Evolutionary conservation across 2,329 filamentous ascomycete species (phyloP).

Genomic region (Cladosporium sp.): DNA sequence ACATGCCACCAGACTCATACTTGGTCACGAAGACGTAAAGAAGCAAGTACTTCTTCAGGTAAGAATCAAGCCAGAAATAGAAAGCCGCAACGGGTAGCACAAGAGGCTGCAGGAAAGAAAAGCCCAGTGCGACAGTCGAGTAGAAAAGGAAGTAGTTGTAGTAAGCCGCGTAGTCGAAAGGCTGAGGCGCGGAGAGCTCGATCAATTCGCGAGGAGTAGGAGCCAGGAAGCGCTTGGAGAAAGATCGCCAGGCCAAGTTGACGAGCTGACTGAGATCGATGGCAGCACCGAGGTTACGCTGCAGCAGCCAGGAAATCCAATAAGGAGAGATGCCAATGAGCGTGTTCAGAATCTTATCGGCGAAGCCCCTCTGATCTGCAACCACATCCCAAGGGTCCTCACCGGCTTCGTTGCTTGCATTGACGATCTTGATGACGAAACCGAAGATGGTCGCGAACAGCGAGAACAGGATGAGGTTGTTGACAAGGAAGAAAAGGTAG

Average conservation of each 20-base stretch:
- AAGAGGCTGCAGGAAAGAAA: slow-evolving; percentile 79
- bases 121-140: slow-evolving; percentile 80
- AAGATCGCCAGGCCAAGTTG: slow-evolving; percentile 78
- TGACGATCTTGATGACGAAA: slow-evolving; percentile 64
- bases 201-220: slow-evolving; percentile 91
- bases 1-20: slow-evolving; percentile 88
- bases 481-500: slow-evolving; percentile 95
- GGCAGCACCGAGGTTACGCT: slow-evolving; percentile 90
- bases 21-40: slow-evolving; percentile 94
- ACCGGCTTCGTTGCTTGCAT: slow-evolving; percentile 52
- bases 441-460: slow-evolving; percentile 80
- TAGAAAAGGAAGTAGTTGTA: slow-evolving; percentile 99
- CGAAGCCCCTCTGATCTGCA: slow-evolving; percentile 47
- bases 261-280: slow-evolving; percentile 88
- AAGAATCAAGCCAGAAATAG: slow-evolving; percentile 84
- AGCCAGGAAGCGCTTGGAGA: slow-evolving; percentile 75
- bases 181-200: slow-evolving; percentile 83
- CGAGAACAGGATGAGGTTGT: slow-evolving; percentile 93
- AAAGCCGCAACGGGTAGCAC: slow-evolving; percentile 80
- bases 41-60: slow-evolving; percentile 91
- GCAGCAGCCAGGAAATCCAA: slow-evolving; percentile 91
- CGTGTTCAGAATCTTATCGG: slow-evolving; percentile 62
- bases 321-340: slow-evolving; percentile 82
- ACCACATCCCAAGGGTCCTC: slow-evolving; percentile 66
- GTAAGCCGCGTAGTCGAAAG: slow-evolving; percentile 93